Percentiles rank a stretch among this genome's conserved stretches.
Conservation (phyloP, 805 yeast genomes). For the Starmerella vitae region DNA sequence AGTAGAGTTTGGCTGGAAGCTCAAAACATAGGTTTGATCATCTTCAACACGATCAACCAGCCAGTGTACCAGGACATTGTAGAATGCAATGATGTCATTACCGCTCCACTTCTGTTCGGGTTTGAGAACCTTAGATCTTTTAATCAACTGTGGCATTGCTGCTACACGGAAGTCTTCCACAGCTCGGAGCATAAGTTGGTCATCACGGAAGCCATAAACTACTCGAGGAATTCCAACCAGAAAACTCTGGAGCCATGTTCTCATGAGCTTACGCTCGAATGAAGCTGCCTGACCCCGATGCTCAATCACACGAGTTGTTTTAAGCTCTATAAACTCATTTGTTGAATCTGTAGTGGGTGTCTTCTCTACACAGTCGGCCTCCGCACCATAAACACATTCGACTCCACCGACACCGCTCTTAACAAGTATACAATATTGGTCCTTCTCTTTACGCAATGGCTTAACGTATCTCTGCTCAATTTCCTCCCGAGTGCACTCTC, state of each 20-base stretch:
- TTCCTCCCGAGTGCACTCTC: conserved; percentile 45
- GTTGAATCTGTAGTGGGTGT: conserved; percentile 34
- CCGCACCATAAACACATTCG: conserved; percentile 65
- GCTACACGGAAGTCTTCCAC: conserved; percentile 69
- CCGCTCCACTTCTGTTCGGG: conserved; percentile 40
- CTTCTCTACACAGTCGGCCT: conserved; percentile 77
- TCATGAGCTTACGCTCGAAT: conserved; percentile 78
- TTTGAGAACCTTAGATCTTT: conserved; percentile 15
- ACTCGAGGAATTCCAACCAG: conserved; percentile 70
- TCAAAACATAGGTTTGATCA: conserved; percentile 30
- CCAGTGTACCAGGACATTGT: conserved; percentile 78
- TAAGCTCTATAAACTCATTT: conserved; percentile 71
- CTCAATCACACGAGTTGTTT: conserved; percentile 48
- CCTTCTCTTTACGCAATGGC: conserved; percentile 45
- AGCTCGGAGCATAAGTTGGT: conserved; percentile 43
- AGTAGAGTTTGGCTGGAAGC: conserved; percentile 4
- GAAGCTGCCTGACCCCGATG: conserved; percentile 43
- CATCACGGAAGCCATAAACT: conserved; percentile 78
- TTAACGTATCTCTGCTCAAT: conserved; percentile 51
- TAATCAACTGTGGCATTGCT: conserved; percentile 45
- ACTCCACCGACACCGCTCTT: conserved; percentile 69
- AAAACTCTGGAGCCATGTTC: conserved; percentile 89
- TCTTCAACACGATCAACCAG: conserved; percentile 41
- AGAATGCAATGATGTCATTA: conserved; percentile 68
- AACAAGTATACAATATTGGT: conserved; percentile 71